Conservation (phyloP, 768 basidiomycete genomes). For the Strobilomyces echinocephalus region DNA sequence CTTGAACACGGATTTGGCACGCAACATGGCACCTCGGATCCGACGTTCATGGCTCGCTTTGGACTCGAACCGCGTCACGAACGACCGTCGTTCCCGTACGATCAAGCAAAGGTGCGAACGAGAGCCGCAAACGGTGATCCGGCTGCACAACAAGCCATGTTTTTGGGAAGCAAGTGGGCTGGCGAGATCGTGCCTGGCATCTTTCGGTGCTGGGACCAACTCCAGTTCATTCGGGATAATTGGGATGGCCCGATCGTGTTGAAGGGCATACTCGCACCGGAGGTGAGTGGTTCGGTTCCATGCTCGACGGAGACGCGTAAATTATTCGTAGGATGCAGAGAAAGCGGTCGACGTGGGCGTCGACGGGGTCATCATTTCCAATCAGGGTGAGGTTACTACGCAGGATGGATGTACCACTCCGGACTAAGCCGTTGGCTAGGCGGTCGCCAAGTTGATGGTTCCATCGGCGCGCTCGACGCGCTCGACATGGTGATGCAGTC, state of each 20-base stretch:
- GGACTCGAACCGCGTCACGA: constrained; percentile 28
- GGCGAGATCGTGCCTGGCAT: constrained; percentile 36
- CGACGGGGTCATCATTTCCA: constrained; percentile 76
- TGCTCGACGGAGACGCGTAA: background rate
- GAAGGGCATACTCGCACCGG: constrained; percentile 39
- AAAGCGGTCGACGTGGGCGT: constrained; percentile 58
- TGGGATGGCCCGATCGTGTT: constrained; percentile 49
- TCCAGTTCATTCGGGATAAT: constrained; percentile 39
- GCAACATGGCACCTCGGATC: constrained; percentile 41
- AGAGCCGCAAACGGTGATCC: constrained; percentile 29
- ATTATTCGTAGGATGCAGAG: constrained; percentile 37
- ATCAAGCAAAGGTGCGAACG: constrained; percentile 25
- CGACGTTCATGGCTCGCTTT: constrained; percentile 41
- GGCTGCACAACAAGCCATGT: constrained; percentile 21
- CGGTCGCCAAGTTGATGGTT: constrained; percentile 75
- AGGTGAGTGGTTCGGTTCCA: background rate
- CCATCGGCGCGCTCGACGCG: constrained; percentile 66
- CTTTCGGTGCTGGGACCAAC: constrained; percentile 43
- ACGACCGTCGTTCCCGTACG: constrained; percentile 33
- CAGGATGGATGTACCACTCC: background rate
- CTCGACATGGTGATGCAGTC: constrained; percentile 67
- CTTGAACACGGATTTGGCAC: constrained; percentile 34
- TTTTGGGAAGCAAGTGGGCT: constrained; percentile 38
- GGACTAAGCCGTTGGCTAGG: constrained; percentile 35
- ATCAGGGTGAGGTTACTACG: constrained; percentile 53